Conservation (phyloP, 2,329 filamentous ascomycete species). For the Karstenula rhodostoma region DNA sequence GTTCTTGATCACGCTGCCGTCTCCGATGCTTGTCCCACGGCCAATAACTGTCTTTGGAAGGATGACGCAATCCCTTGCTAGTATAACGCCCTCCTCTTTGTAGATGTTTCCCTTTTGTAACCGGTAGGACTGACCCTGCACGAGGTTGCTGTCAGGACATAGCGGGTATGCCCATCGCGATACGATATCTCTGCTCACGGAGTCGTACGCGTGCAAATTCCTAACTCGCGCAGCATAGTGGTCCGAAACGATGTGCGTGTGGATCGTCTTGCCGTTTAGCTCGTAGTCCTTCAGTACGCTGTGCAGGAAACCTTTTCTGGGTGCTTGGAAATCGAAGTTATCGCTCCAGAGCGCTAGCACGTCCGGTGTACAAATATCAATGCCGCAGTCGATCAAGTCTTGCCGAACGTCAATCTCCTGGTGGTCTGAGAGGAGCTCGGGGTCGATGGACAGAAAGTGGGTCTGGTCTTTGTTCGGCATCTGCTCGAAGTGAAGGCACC, state of each 20-base stretch:
- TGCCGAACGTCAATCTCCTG: constrained; percentile 82
- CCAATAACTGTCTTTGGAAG: constrained; percentile 78
- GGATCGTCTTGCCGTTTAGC: constrained; percentile 95
- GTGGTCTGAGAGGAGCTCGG: constrained; percentile 76
- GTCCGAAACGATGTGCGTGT: constrained; percentile 82
- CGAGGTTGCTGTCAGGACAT: constrained; percentile 86
- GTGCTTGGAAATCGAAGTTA: constrained; percentile 95
- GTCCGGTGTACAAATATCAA: constrained; percentile 97
- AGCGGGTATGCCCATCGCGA: constrained; percentile 88
- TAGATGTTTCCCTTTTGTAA: constrained; percentile 75
- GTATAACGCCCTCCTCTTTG: constrained; percentile 77
- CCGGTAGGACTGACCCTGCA: constrained; percentile 79
- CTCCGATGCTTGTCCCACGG: constrained; percentile 76
- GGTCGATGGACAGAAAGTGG: constrained; percentile 75
- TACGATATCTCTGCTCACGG: constrained; percentile 86
- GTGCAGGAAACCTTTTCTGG: constrained; percentile 86
- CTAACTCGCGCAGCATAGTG: constrained; percentile 87
- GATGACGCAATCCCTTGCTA: constrained; percentile 76
- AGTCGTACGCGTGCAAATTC: constrained; percentile 88
- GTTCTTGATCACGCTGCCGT: constrained; percentile 73
- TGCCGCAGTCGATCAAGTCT: constrained; percentile 91
- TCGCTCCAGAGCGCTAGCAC: constrained; percentile 95
- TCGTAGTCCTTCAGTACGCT: constrained; percentile 97
- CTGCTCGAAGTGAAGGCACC: constrained; percentile 95
- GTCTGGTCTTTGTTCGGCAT: constrained; percentile 74